Base-by-base conservation (phyloP, 192 early-diverging fungal genomes). In the Coemansia sp. region DNA sequence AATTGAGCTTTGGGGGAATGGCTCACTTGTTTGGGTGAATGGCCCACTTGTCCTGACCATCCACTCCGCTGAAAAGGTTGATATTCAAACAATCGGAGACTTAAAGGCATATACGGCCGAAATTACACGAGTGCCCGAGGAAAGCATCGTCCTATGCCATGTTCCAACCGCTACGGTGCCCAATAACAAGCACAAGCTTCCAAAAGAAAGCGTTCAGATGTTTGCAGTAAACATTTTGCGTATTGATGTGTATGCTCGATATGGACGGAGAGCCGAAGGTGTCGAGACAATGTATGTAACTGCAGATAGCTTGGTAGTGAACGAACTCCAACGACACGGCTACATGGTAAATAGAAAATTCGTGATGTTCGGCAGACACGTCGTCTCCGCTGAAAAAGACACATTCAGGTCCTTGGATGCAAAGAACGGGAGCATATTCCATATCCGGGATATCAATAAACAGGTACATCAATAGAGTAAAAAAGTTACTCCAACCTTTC, bases 181-280 rank as follows among this genome's bases (percentile, higher is more conserved):
- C 30, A 54, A 54, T 4, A 30, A 54, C 52, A 30, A 54, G 29
- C 52, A 54, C 27, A 54, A 31, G 2, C 28, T 54, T 8, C 52
- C 52, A 8, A 28, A 31, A n/a, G 29, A 54, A 15, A 29, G n/a
- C 7, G 52, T 54, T 11, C 52, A 54, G 17, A 31, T 29, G 29
- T 54, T 54, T 54, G 52, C 52, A 19, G 52, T 54, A n/a, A 54
- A 54, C 30, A 54, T 54, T 17, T 17, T 54, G 30, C 52, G 52
- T 33, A 30, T 54, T 1, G 30, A 54, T 33, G 27, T 54, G 15
- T 25, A 34, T n/a, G 10, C 17, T 25, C 10, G 19, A 33, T 30
- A 2, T 30, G 27, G 14, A 7, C 29, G 29, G 10, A 30, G 52
- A 29, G 11, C 6, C 28, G 52, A 34, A 19, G 52, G 52, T 6